A percentile compares a stretch with the other conserved stretches of the same genome.
Conservation (phyloP, 495 filamentous ascomycete species). For the Parmelia sp. region DNA sequence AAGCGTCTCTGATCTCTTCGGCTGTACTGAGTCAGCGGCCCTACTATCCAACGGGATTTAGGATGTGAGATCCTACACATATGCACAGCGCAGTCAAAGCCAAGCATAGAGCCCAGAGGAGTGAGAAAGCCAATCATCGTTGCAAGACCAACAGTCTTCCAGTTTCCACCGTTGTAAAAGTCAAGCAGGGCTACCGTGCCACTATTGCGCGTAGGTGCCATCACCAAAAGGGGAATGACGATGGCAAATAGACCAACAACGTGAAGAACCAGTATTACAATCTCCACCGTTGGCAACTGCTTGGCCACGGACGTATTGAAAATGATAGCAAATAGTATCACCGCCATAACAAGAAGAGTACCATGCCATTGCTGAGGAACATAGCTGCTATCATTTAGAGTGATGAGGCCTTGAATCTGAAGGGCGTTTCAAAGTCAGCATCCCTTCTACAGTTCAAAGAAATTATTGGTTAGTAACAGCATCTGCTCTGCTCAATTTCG, state of each 20-base stretch:
- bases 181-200: conserved; percentile 46
- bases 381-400: conserved; percentile 36
- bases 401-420: conserved; percentile 51
- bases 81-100: conserved; percentile 52
- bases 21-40: conserved; percentile 30
- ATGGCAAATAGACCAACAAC: conserved; percentile 56
- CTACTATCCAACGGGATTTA: background rate
- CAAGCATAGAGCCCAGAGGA: conserved; percentile 46
- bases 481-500: background rate
- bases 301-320: conserved; percentile 53
- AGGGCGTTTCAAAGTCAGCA: background rate
- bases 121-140: conserved; percentile 51
- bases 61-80: conserved; percentile 38
- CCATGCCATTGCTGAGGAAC: conserved; percentile 52
- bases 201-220: conserved; percentile 39
- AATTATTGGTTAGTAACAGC: background rate
- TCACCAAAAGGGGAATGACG: conserved; percentile 51
- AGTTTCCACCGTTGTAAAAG: conserved; percentile 51
- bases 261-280: conserved; percentile 54
- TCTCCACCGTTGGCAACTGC: conserved; percentile 51
- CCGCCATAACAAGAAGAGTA: conserved; percentile 51
- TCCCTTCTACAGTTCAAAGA: background rate
- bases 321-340: conserved; percentile 43
- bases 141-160: conserved; percentile 47
- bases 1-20: conserved; percentile 54